Conservation (phyloP, 176 grass and related monocot species). For the Ananas comosus region DNA sequence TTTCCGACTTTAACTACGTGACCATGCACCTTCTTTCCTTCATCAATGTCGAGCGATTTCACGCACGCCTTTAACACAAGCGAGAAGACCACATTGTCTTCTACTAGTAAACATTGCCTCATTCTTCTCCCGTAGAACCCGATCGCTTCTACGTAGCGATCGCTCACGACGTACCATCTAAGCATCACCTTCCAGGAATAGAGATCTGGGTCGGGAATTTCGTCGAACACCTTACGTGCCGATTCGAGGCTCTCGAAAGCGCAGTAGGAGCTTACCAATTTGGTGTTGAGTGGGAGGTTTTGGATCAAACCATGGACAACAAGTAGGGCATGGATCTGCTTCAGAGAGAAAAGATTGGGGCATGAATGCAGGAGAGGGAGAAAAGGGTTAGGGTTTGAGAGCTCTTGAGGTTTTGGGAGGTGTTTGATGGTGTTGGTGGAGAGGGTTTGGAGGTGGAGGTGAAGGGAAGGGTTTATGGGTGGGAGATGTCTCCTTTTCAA, state of each 20-base stretch:
- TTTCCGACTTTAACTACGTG: conserved; percentile 26
- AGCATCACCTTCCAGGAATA: conserved; percentile 46
- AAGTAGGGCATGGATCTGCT: conserved; percentile 36
- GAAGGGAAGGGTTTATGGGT: too few relatives aligned
- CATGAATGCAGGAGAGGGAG: conserved; percentile 36
- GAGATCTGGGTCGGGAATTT: conserved; percentile 33
- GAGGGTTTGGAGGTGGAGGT: too few relatives aligned
- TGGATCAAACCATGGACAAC: conserved; percentile 14
- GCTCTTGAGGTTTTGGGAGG: neutral
- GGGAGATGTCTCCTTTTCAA: too few relatives aligned
- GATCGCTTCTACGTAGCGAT: conserved; percentile 22
- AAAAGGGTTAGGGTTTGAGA: neutral
- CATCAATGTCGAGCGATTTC: conserved; percentile 25
- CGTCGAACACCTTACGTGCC: conserved; percentile 45
- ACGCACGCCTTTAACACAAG: conserved; percentile 47
- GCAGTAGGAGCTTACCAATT: conserved; percentile 54
- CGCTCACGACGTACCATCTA: conserved; percentile 16
- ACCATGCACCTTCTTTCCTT: conserved; percentile 40
- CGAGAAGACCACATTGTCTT: conserved; percentile 37
- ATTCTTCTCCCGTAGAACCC: conserved; percentile 26
- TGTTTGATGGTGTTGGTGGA: too few relatives aligned
- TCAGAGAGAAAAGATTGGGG: conserved; percentile 25
- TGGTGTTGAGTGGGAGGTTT: conserved; percentile 31
- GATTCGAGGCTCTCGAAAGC: conserved; percentile 35
- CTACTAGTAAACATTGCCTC: conserved; percentile 13